These are phyloP conservation scores for Calonectria pseudoturangicola DNA, from an alignment of 2,329 filamentous ascomycete genomes.

Conservation along the genomic window DNA sequence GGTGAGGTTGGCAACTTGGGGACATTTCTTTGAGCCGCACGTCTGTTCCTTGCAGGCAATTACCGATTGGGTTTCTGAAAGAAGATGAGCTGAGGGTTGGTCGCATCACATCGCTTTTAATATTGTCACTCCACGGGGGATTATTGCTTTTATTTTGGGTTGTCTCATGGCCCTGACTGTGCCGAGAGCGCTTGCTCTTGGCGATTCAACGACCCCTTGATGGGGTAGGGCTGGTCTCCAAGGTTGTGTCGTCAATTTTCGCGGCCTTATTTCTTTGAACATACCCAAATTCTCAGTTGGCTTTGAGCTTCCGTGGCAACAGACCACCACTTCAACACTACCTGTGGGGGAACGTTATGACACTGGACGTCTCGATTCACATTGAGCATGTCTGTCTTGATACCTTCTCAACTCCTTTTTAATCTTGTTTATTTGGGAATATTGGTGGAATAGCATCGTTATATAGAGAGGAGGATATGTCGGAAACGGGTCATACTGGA, in stretches of 20 bases:
- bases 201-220: slow-evolving; percentile 53
- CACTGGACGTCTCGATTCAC: slow-evolving; percentile 45
- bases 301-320: slow-evolving; percentile 48
- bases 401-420: slow-evolving; percentile 56
- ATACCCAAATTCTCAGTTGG: slow-evolving; percentile 53
- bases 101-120: slow-evolving; percentile 39
- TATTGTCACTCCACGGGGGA: slow-evolving; percentile 48
- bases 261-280: slow-evolving; percentile 53
- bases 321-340: slow-evolving; percentile 55
- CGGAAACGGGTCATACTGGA: slow-evolving; percentile 42
- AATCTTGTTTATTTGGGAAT: slow-evolving; percentile 43
- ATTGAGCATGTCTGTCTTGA: slow-evolving; percentile 49
- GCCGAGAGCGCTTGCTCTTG: slow-evolving; percentile 46
- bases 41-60: slow-evolving; percentile 34
- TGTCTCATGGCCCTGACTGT: slow-evolving; percentile 46
- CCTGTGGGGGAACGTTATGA: slow-evolving; percentile 49
- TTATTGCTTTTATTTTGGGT: slow-evolving; percentile 49
- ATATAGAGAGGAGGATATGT: slow-evolving; percentile 49
- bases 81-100: slow-evolving; percentile 36
- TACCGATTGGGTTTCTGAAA: slow-evolving; percentile 7
- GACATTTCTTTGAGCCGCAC: slow-evolving; percentile 22
- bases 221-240: slow-evolving; percentile 53
- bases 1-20: slow-evolving; percentile 31
- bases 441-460: slow-evolving; percentile 45
- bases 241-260: slow-evolving; percentile 52